Percentiles rank a stretch among this genome's conserved stretches.
phyloP scores from a whole-genome alignment of 1,284 basidiomycete species.

The Boletus holoroseus region DNA sequence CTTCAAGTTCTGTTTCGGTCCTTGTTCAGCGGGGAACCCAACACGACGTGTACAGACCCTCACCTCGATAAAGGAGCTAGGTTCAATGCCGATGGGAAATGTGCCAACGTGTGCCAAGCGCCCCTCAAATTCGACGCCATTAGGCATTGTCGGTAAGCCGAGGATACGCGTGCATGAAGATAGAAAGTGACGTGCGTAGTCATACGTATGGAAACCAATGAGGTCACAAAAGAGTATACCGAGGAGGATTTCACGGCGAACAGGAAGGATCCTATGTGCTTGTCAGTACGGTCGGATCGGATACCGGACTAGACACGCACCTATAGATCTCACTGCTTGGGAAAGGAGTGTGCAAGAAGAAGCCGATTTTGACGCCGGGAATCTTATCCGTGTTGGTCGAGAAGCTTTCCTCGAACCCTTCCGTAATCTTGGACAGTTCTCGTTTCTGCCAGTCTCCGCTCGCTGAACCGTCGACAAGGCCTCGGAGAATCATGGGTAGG shows the following conservation, averaged over 20 bases:
- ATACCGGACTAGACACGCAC: constrained; percentile 42
- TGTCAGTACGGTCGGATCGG: constrained; percentile 8
- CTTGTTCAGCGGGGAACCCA: constrained; percentile 3
- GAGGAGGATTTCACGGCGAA: constrained; percentile 92
- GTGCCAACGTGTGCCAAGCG: constrained; percentile 95
- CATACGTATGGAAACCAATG: constrained; percentile 99
- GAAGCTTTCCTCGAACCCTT: constrained; percentile 64
- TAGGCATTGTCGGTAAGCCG: constrained; percentile 94
- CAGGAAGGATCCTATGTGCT: constrained; percentile 78
- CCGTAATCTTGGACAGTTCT: constrained; percentile 71
- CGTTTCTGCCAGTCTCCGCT: constrained; percentile 59
- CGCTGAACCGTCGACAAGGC: constrained; percentile 72
- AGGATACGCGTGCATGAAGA: constrained; percentile 97
- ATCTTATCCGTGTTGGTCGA: constrained; percentile 38
- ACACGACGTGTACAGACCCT: constrained; percentile 14
- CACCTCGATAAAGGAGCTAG: constrained; percentile 82
- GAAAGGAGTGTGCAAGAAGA: constrained; percentile 98
- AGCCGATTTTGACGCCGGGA: constrained; percentile 85
- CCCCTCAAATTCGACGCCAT: constrained; percentile 94
- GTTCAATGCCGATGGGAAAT: constrained; percentile 98
- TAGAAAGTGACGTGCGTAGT: constrained; percentile 98
- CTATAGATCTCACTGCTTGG: constrained; percentile 97
- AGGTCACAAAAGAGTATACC: constrained; percentile 95
- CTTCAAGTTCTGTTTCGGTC: constrained; percentile 57
- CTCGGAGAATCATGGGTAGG: constrained; percentile 88